phyloP scores from a whole-genome alignment of 768 basidiomycete genomes.

The Mycena alexandri region DNA sequence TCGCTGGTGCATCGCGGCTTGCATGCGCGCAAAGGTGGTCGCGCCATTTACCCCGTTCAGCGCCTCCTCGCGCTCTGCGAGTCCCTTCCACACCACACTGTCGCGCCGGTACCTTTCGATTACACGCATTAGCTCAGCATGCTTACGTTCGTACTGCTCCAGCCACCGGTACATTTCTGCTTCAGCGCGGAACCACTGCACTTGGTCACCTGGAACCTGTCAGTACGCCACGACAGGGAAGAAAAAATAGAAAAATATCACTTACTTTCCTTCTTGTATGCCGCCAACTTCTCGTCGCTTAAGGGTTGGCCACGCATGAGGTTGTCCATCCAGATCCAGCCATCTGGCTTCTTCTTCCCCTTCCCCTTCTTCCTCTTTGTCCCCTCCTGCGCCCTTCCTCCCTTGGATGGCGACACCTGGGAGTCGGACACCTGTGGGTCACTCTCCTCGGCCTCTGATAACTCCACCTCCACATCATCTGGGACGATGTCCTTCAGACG shows the following conservation, averaged over 20 bases:
- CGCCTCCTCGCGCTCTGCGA: neutral
- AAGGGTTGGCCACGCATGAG: neutral
- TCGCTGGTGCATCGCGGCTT: no score
- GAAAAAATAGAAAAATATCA: neutral
- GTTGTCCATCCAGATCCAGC: constrained; percentile 20
- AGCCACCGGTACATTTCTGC: no score
- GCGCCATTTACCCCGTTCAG: constrained; percentile 9
- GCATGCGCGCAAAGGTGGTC: neutral
- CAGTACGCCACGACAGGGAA: neutral
- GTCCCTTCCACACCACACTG: constrained; percentile 15
- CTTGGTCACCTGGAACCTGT: no score
- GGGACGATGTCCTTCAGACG: constrained; percentile 26
- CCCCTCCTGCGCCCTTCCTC: neutral
- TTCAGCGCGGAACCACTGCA: no score
- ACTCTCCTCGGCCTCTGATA: constrained; percentile 7
- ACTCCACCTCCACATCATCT: constrained; percentile 7
- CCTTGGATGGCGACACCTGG: neutral
- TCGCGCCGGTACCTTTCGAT: constrained; percentile 14
- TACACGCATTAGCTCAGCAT: no score
- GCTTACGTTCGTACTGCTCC: constrained; percentile 28
- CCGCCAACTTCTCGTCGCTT: constrained; percentile 1
- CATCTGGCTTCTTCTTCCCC: no score
- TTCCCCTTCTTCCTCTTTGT: neutral
- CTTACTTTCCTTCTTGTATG: constrained; percentile 32
- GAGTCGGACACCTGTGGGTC: no score